A percentile compares a stretch with the other conserved stretches of the same genome.
phyloP scores from a whole-genome alignment of 2,329 filamentous ascomycete genomes.

The Verticillium dahliae region DNA sequence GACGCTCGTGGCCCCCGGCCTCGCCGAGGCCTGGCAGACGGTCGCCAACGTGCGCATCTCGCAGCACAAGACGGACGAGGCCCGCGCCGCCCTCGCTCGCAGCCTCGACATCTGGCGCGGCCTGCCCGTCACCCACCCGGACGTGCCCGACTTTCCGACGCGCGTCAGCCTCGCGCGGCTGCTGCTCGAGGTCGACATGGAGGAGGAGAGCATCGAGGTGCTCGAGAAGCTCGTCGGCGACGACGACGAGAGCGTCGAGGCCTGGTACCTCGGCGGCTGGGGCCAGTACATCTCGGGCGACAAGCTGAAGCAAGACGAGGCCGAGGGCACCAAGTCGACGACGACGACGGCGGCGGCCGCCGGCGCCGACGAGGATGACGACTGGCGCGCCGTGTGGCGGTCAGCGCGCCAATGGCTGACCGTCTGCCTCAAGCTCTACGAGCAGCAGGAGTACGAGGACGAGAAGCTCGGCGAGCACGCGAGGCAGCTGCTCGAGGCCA shows the following conservation, averaged over 20 bases:
- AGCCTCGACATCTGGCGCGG: slow-evolving; percentile 83
- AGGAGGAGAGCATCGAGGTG: slow-evolving; percentile 77
- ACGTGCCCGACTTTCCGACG: slow-evolving; percentile 78
- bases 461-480: slow-evolving; percentile 71
- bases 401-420: slow-evolving; percentile 78
- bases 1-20: slow-evolving; percentile 72
- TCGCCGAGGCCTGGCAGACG: slow-evolving; percentile 89
- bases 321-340: slow-evolving; percentile 16
- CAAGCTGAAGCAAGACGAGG: slow-evolving; percentile 45
- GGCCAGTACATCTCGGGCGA: slow-evolving; percentile 75
- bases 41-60: slow-evolving; percentile 91
- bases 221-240: slow-evolving; percentile 78
- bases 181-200: slow-evolving; percentile 84
- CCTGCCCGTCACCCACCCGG: slow-evolving; percentile 62
- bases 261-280: slow-evolving; percentile 96
- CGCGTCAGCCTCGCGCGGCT: slow-evolving; percentile 78
- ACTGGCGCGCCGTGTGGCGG: slow-evolving; percentile 58
- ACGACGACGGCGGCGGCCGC: background rate
- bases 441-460: slow-evolving; percentile 76
- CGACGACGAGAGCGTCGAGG: slow-evolving; percentile 90
- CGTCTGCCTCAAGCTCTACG: slow-evolving; percentile 74
- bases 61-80: slow-evolving; percentile 73
- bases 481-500: slow-evolving; percentile 58
- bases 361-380: slow-evolving; percentile 31
- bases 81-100: slow-evolving; percentile 66